Evolutionary conservation across 495 filamentous ascomycete species (phyloP).

Genomic region (Podospora comata): DNA sequence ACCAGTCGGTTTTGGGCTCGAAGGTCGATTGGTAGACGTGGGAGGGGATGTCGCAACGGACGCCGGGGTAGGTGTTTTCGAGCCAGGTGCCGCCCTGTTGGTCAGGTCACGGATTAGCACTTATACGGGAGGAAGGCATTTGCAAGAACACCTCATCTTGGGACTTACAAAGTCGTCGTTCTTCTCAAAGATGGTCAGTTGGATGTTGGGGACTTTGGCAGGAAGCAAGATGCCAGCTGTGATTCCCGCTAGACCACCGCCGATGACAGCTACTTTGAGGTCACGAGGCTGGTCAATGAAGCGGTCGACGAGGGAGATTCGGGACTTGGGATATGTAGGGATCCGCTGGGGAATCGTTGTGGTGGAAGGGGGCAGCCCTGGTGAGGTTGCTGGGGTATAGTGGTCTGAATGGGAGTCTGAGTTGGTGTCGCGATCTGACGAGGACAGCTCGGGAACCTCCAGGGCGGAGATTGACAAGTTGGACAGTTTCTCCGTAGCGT

Average conservation of each 20-base stretch:
- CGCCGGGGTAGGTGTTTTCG: conserved; percentile 68
- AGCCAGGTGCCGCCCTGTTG: conserved; percentile 64
- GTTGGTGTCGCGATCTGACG: not conserved
- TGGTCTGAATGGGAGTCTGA: not conserved
- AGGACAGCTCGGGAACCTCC: not conserved
- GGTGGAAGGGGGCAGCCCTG: not conserved
- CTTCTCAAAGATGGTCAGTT: conserved; percentile 69
- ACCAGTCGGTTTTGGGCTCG: conserved; percentile 63
- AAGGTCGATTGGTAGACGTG: conserved; percentile 70
- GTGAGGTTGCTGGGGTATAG: conserved; percentile 1
- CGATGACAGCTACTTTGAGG: conserved; percentile 59
- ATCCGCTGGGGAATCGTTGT: conserved; percentile 7
- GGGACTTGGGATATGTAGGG: conserved; percentile 26
- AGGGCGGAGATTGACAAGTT: conserved; percentile 2
- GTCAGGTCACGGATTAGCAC: conserved; percentile 12
- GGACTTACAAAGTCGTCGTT: conserved; percentile 56
- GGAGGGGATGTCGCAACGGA: conserved; percentile 67
- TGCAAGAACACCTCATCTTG: too few relatives aligned
- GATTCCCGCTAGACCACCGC: conserved; percentile 64
- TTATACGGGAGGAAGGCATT: not conserved
- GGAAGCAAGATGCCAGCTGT: conserved; percentile 58
- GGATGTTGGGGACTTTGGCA: conserved; percentile 54
- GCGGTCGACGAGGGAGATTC: conserved; percentile 41
- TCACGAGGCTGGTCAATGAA: conserved; percentile 57
- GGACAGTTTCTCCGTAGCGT: not conserved